A percentile compares a stretch with the other conserved stretches of the same genome.
phyloP scores from a whole-genome alignment of 2,329 filamentous ascomycete species.

The Aspergillus niger region DNA sequence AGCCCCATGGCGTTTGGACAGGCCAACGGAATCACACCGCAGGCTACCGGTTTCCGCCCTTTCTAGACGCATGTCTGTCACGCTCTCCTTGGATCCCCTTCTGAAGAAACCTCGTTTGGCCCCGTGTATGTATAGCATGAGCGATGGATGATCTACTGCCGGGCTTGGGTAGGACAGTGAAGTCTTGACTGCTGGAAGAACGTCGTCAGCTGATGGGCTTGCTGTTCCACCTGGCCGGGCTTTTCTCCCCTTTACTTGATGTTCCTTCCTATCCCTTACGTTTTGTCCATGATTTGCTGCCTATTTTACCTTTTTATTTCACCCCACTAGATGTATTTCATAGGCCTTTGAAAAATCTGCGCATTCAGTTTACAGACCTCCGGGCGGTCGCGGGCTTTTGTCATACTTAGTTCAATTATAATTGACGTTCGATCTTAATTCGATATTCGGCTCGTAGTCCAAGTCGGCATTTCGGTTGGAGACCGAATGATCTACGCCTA shows the following conservation, averaged over 20 bases:
- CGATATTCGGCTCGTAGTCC: neutral
- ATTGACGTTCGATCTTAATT: constrained; percentile 5
- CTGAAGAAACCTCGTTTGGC: constrained; percentile 11
- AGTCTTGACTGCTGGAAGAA: neutral
- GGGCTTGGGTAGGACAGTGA: constrained; percentile 3
- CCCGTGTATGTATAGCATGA: constrained; percentile 39
- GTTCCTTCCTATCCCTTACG: constrained; percentile 14
- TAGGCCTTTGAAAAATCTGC: constrained; percentile 17
- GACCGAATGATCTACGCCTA: neutral
- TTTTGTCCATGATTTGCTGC: constrained; percentile 14
- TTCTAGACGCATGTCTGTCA: constrained; percentile 46
- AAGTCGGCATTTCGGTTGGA: neutral
- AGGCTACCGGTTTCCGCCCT: constrained; percentile 74
- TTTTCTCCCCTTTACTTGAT: constrained; percentile 18
- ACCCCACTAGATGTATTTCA: constrained; percentile 28
- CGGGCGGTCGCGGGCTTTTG: neutral
- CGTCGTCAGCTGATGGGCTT: neutral
- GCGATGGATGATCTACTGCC: constrained; percentile 29
- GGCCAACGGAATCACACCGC: constrained; percentile 84
- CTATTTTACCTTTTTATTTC: constrained; percentile 16
- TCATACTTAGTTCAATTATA: constrained; percentile 8
- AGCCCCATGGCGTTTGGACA: constrained; percentile 71
- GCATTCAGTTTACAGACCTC: constrained; percentile 2
- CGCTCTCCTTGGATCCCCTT: constrained; percentile 18
- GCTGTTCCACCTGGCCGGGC: constrained; percentile 20